Base-by-base conservation (phyloP, 805 yeast genomes). In the Vanderwaltozyma polyspora region DNA sequence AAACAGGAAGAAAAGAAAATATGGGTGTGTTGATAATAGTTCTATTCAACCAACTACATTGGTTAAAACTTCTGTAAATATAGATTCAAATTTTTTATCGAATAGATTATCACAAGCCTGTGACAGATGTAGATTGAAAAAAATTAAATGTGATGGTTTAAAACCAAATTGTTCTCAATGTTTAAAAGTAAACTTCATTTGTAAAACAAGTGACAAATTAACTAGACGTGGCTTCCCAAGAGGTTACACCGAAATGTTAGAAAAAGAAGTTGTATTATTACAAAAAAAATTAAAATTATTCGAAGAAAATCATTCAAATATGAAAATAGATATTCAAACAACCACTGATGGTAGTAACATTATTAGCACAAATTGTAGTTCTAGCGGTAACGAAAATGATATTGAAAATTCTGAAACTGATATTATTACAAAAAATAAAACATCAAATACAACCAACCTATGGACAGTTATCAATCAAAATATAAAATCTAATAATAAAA, bases 191-290 rank as follows among this genome's bases (percentile, higher is more conserved):
- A 79, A 77, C 1, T 76, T 76, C 46, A 74, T 69, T 29, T 81
- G 93, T 53, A 69, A 74, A 27, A 79, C 80, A 3, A 72, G 80
- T 36, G 89, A 80, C 57, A 79, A 77, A 49, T 57, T 81, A 19
- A 74, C 86, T 0, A 65, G 93, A 55, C 64, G 85, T 39, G 82
- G 87, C 1, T 79, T 80, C 41, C 89, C 91, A 3, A 76, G 77
- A 46, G 89, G 91, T 0, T 81, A 81, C 49, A 81, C 93, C 1
- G 84, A 79, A 56, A 75, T 74, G 45, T 58, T 81, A 43, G 93
- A 81, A 48, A 66, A 65, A 36, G 74, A 72, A 44, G 62, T 81
- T 29, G 67, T 73, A 23, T 68, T 67, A 23, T 59, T 80, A 35
- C 86, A 80, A 49, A 29, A 30, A 10, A 29, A 29, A 29, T 14